Conservation (phyloP, 257 asterid species). For the Fraxinus excelsior region DNA sequence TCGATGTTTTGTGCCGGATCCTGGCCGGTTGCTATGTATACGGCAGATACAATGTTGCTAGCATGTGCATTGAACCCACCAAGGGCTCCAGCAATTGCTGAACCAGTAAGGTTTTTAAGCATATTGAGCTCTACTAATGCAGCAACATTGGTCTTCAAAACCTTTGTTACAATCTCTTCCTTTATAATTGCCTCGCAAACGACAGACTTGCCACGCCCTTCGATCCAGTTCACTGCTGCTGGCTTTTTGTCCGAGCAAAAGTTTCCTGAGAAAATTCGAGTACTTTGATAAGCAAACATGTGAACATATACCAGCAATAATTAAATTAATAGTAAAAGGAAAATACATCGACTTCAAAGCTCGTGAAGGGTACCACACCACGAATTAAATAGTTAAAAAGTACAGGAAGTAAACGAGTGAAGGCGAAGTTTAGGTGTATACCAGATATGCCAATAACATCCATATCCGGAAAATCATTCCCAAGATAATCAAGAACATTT, state of each 20-base stretch:
- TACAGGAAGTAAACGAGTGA: background rate
- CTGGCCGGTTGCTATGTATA: conserved; percentile 56
- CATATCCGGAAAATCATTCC: conserved; percentile 52
- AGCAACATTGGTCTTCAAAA: conserved; percentile 52
- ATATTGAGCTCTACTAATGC: conserved; percentile 54
- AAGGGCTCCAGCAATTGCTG: conserved; percentile 60
- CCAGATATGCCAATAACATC: conserved; percentile 60
- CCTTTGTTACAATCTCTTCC: conserved; percentile 52
- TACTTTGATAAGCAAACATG: background rate
- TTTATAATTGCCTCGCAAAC: conserved; percentile 56
- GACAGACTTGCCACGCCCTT: conserved; percentile 58
- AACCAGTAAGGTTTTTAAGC: conserved; percentile 54
- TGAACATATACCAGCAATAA: background rate
- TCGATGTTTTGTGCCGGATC: conserved; percentile 64
- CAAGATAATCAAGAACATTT: conserved; percentile 53
- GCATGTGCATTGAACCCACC: conserved; percentile 69
- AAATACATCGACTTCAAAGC: too few species aligned
- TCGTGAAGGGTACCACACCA: too few species aligned
- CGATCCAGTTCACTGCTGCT: conserved; percentile 63
- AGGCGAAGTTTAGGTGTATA: conserved; percentile 10
- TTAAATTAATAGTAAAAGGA: too few species aligned
- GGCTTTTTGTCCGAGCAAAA: conserved; percentile 60
- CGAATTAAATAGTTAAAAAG: background rate
- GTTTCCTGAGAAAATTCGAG: conserved; percentile 29
- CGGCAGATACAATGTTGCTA: conserved; percentile 52